A percentile compares a stretch with the other conserved stretches of the same genome.
Evolutionary conservation across 2,329 filamentous ascomycete species (phyloP).

Genomic region (Trichoderma brevicompactum): DNA sequence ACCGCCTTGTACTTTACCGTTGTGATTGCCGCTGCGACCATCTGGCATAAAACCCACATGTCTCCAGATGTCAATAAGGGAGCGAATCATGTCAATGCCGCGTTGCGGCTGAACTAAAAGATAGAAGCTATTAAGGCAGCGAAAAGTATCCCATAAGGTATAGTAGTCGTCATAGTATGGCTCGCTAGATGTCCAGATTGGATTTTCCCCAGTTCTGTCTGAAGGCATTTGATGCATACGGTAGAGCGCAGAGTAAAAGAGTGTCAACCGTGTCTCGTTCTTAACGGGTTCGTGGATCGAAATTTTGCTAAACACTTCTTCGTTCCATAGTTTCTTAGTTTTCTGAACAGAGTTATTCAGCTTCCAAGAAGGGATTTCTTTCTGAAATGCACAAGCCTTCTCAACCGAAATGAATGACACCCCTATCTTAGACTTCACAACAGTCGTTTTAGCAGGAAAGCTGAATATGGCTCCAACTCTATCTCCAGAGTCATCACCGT

Average conservation of each 20-base stretch:
- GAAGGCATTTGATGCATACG: constrained; percentile 66
- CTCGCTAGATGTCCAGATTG: constrained; percentile 56
- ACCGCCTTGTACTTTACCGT: constrained; percentile 62
- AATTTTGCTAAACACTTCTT: constrained; percentile 50
- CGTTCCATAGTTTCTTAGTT: constrained; percentile 51
- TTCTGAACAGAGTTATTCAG: constrained; percentile 46
- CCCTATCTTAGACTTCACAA: constrained; percentile 55
- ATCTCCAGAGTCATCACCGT: constrained; percentile 56
- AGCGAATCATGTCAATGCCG: constrained; percentile 44
- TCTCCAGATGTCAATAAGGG: constrained; percentile 62
- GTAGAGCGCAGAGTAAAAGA: constrained; percentile 64
- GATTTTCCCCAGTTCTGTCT: constrained; percentile 63
- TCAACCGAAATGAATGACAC: constrained; percentile 54
- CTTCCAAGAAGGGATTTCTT: constrained; percentile 50
- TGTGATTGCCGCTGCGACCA: constrained; percentile 59
- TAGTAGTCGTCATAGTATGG: constrained; percentile 66
- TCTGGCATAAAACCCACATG: constrained; percentile 59
- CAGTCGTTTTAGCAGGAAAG: constrained; percentile 44
- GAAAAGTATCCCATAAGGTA: constrained; percentile 60
- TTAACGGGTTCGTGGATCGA: constrained; percentile 39
- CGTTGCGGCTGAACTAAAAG: constrained; percentile 23
- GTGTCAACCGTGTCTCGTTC: constrained; percentile 53
- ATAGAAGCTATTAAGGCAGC: constrained; percentile 44
- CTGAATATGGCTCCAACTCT: constrained; percentile 57
- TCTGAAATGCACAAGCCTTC: constrained; percentile 54